Evolutionary conservation across 164 flowering plant genomes (phyloP), one percentile per base, ranked within the genome.

Genomic region (Vitis rupestris): DNA sequence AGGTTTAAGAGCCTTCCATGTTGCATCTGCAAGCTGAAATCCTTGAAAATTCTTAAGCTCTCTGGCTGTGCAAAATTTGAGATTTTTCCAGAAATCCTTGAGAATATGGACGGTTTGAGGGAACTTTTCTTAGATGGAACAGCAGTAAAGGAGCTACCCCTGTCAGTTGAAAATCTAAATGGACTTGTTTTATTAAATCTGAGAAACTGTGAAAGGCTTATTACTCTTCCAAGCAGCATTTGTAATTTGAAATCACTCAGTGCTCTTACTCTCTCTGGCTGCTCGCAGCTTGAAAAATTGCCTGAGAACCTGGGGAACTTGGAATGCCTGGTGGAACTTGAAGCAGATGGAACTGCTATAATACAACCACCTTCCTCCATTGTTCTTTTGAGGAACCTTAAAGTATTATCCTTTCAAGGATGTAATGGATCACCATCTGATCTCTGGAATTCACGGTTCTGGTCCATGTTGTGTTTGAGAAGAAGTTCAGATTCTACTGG

Each of bases 11-110:
- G 49, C 57, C 7, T 59, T 47, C 70, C 70, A 11, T 9, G 17
- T 6, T 57, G 63, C 56, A 44, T 68, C 17, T 31, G 2, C 4
- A 11, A 48, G 4, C 29, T 68, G 19, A 58, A 23, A 17, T 47
- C 70, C 12, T 47, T 68, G 47, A 44, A 59, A 68, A 8, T 8
- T 10, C 63, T 68, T 13, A 59, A 5, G 12, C 53, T 59, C 27
- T n/a, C 15, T 19, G 31, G 63, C 8, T 68, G 70, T 54, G 44
- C 54, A 19, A 58, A 47, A n/a, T 11, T 68, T 2, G 31, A 57
- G 5, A 31, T 14, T 1, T 27, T 72, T 2, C 71, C 62, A 31
- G 49, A 55, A 3, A 10, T 50, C 13, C 3, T 31, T 1, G 68
- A 44, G 16, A 56, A n/a, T 13, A 23, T 55, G 51, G 56, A 49